Evolutionary conservation across 2,329 filamentous ascomycete genomes (phyloP), one percentile per base, ranked within the genome.

Genomic region (Ophiostoma sp.): DNA sequence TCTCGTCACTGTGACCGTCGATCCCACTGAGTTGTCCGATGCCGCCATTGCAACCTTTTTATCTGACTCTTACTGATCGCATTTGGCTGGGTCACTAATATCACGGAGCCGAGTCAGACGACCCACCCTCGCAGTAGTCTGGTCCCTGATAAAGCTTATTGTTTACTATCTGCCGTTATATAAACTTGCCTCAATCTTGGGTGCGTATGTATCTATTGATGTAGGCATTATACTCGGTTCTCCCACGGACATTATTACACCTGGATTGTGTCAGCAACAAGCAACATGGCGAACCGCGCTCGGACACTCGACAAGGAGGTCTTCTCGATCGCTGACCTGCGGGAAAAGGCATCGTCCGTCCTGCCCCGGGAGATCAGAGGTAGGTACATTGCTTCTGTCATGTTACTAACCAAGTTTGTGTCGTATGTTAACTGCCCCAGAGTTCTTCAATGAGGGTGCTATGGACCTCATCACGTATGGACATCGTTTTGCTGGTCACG

Each of bases 381-480:
- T 60, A 38, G 11, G 2, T 55, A 27, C 27, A 27, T 27, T 27
- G 27, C 27, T 27, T 27, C 27, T 27, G 27, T 27, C 27, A 2
- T 27, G 27, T 27, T 27, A 27, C 27, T 27, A 27, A 27, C 27
- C 27, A 27, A 27, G 2, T 27, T 38, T 38, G 27, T 38, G 14
- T 14, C 5, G 14, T 58, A 6, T 11, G 52, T 18, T 58, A 38
- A 60, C 55, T 0, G 36, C 2, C 27, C 3, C 4, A 60, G 69
- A 70, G 18, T 71, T 69, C 55, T 70, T 44, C 52, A 65, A 41
- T 27, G 63, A 71, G 38, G 70, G 70, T 8, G 66, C 70, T 5
- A 68, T 67, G 44, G 70, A 71, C 38, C 64, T 67, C 44, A 66
- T 65, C n/a, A 69, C 68, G 5, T 60, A 60, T 16, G 55, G 27